Percentiles rank a stretch among this genome's conserved stretches.
phyloP scores from a whole-genome alignment of 2,329 filamentous ascomycete genomes.

The Xenoacremonium recifei region DNA sequence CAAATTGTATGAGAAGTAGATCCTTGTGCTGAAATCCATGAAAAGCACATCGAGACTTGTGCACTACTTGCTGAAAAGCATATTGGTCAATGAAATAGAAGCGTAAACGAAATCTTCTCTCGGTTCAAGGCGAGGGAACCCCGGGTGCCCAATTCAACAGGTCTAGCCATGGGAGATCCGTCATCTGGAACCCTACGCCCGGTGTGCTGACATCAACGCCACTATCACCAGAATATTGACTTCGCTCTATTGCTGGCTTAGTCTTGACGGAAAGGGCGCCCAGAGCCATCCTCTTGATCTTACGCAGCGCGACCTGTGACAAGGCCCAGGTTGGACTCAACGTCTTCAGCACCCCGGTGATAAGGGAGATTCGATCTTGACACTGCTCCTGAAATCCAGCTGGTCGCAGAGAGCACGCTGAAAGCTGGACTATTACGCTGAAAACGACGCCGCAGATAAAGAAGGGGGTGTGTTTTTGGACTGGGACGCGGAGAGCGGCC shows the following conservation, averaged over 20 bases:
- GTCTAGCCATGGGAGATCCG: no score
- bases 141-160: no score
- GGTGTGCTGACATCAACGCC: background rate
- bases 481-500: slow-evolving; percentile 16
- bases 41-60: no score
- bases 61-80: no score
- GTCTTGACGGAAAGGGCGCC: background rate
- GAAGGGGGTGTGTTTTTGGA: slow-evolving; percentile 20
- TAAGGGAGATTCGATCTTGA: background rate
- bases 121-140: no score
- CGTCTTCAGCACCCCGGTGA: background rate
- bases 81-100: no score
- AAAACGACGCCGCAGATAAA: slow-evolving; percentile 15
- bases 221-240: background rate
- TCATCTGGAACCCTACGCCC: no score
- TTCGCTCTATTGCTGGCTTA: background rate
- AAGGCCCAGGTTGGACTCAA: background rate
- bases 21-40: no score
- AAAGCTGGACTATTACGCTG: slow-evolving; percentile 18
- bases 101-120: no score
- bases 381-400: background rate
- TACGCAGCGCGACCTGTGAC: background rate
- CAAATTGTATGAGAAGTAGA: no score
- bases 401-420: background rate
- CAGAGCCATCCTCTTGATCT: background rate